Evolutionary conservation across 129 eudicot species (phyloP).

Genomic region (Helianthus tuberosus): DNA sequence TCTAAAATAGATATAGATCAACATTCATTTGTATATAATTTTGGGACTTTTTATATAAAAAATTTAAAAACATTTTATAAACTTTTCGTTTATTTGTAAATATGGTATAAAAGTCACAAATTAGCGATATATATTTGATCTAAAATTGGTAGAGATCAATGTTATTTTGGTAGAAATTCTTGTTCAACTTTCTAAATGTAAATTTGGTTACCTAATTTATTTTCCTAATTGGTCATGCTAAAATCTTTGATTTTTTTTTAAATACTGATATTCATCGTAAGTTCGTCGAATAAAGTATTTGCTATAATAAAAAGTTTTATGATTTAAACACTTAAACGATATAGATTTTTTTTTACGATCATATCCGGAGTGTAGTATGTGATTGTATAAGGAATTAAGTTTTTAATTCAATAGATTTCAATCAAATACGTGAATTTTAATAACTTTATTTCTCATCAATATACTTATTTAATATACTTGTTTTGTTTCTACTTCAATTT

Average conservation of each 20-base stretch:
- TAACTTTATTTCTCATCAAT: no score
- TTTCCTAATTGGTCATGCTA: conserved; percentile 9
- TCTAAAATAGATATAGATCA: neutral
- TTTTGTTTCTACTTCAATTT: no score
- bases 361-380: neutral
- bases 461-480: no score
- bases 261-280: no score
- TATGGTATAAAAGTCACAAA: no score
- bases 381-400: neutral
- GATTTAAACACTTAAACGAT: neutral
- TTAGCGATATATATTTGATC: neutral
- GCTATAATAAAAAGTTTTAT: neutral
- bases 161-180: conserved; percentile 30
- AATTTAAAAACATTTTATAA: no score
- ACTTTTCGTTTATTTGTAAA: no score
- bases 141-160: neutral
- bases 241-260: conserved; percentile 20
- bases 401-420: no score
- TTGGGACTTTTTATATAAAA: no score
- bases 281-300: no score
- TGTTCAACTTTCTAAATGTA: conserved; percentile 29
- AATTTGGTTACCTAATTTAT: conserved; percentile 39
- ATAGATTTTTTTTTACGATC: conserved; percentile 1
- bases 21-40: no score
- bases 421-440: no score